These are phyloP conservation scores for Margaritispora aquatica DNA, from an alignment of 495 filamentous ascomycete species.

Conservation along the genomic window DNA sequence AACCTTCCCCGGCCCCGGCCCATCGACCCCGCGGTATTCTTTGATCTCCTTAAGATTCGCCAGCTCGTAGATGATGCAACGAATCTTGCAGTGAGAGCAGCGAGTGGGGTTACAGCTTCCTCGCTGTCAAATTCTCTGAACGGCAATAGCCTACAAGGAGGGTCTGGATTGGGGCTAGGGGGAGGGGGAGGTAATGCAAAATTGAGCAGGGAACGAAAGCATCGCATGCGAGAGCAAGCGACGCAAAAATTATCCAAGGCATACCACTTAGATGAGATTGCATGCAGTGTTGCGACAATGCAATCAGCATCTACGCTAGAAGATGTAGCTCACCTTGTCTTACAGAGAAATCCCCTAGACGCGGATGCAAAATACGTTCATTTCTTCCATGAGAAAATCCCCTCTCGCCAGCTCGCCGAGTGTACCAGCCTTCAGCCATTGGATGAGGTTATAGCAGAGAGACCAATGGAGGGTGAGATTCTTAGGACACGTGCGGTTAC, in stretches of 20 bases:
- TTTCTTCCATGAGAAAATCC: constrained; percentile 86
- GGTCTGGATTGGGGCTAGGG: constrained; percentile 51
- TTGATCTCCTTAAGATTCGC: constrained; percentile 74
- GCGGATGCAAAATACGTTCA: constrained; percentile 74
- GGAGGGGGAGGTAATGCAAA: constrained; percentile 52
- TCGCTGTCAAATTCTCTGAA: constrained; percentile 41
- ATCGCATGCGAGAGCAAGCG: constrained; percentile 69
- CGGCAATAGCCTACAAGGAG: constrained; percentile 43
- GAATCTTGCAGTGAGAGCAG: constrained; percentile 67
- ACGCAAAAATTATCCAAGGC: constrained; percentile 68
- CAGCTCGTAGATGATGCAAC: constrained; percentile 71
- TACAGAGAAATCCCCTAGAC: constrained; percentile 56
- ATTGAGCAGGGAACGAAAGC: constrained; percentile 65
- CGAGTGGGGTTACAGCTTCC: constrained; percentile 60
- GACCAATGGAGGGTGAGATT: constrained; percentile 57
- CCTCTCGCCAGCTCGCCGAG: constrained; percentile 66
- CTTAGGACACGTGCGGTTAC: constrained; percentile 66
- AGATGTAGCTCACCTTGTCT: constrained; percentile 67
- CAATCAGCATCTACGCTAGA: constrained; percentile 72
- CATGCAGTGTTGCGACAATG: constrained; percentile 76
- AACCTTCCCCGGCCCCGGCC: constrained; percentile 65
- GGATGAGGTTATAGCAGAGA: constrained; percentile 56
- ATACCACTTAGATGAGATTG: constrained; percentile 74
- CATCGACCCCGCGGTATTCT: constrained; percentile 76
- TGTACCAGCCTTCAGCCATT: constrained; percentile 59